Base-by-base conservation (phyloP, 805 yeast genomes). In the Monosporozyma siamensis region DNA sequence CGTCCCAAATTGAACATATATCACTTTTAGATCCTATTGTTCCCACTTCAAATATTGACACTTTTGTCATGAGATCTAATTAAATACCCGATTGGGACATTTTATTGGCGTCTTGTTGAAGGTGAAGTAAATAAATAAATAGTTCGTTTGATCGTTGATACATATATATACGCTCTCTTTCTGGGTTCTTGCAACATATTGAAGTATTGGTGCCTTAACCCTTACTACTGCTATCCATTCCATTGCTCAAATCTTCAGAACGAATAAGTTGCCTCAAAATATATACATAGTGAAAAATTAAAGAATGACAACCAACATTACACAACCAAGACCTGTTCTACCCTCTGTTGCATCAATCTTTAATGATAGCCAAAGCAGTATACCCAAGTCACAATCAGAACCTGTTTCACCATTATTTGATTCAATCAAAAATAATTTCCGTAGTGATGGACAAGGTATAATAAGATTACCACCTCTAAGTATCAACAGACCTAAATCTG, bases 401-500 rank as follows among this genome's bases (percentile, higher is more conserved):
- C 48, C 54, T 14, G 40, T 47, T 24, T 50, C 57, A 3, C 59
- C 62, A 32, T 42, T 51, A 11, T 41, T 53, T 23, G 50, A 48
- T 4, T 38, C 47, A 4, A 40, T 43, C 11, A 49, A 47, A 34
- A 40, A 44, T 9, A 48, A 40, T n/a, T 57, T 59, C 46, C 49
- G 46, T 31, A 50, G 48, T 41, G 59, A 55, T 41, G 47, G 43
- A 11, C 45, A 48, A 4, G 64, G 65, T 5, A 41, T 54, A 5
- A 59, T 60, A 30, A 54, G 50, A 34, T 44, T 60, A 22, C 65
- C 65, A 15, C 65, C 65, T 1, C 35, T 60, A 21, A 31, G 44
- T 21, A 46, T 49, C 20, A 31, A 45, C 14, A 48, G 58, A 24
- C 58, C 58, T 14, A 49, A 39, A 27, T 50, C 58, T 8, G 51